Percentiles rank a stretch among this genome's conserved stretches.
Evolutionary conservation across 2,329 filamentous ascomycete genomes (phyloP).

Genomic region (Neospermospora avenae): DNA sequence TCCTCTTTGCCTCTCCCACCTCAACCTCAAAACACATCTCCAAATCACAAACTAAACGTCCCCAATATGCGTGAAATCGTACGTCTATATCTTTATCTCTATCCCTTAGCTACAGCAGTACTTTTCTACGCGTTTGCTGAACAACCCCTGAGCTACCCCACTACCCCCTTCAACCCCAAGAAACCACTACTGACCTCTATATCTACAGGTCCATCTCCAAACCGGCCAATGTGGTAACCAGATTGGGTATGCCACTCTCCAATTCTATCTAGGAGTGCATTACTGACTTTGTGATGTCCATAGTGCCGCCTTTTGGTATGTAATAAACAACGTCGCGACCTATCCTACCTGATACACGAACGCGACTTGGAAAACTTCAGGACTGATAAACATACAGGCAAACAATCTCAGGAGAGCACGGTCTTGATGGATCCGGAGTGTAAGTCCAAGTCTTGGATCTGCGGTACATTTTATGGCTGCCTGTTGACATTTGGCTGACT

Average conservation of each 20-base stretch:
- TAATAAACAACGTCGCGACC: slow-evolving; percentile 30
- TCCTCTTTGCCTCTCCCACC: slow-evolving; percentile 18
- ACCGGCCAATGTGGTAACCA: slow-evolving; percentile 99
- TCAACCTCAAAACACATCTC: slow-evolving; percentile 10
- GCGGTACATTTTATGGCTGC: not conserved
- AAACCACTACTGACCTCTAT: slow-evolving; percentile 51
- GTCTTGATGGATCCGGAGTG: slow-evolving; percentile 96
- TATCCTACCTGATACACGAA: slow-evolving; percentile 13
- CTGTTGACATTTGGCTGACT: slow-evolving; percentile 31
- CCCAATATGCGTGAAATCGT: slow-evolving; percentile 73
- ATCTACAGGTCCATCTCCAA: slow-evolving; percentile 90
- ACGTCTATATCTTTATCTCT: slow-evolving; percentile 42
- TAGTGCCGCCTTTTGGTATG: slow-evolving; percentile 98
- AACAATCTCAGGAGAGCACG: slow-evolving; percentile 86
- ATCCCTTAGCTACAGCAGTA: slow-evolving; percentile 7
- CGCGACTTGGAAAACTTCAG: slow-evolving; percentile 32
- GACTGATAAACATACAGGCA: slow-evolving; percentile 56
- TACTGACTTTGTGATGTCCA: not conserved
- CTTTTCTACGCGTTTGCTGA: slow-evolving; percentile 39
- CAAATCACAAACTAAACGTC: slow-evolving; percentile 29
- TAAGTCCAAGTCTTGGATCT: slow-evolving; percentile 50
- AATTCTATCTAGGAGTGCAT: not conserved
- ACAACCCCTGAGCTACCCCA: slow-evolving; percentile 38
- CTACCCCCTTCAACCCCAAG: slow-evolving; percentile 35
- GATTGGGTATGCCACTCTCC: slow-evolving; percentile 75